Evolutionary conservation across 495 filamentous ascomycete species (phyloP).

Genomic region (Penicillium soppii): DNA sequence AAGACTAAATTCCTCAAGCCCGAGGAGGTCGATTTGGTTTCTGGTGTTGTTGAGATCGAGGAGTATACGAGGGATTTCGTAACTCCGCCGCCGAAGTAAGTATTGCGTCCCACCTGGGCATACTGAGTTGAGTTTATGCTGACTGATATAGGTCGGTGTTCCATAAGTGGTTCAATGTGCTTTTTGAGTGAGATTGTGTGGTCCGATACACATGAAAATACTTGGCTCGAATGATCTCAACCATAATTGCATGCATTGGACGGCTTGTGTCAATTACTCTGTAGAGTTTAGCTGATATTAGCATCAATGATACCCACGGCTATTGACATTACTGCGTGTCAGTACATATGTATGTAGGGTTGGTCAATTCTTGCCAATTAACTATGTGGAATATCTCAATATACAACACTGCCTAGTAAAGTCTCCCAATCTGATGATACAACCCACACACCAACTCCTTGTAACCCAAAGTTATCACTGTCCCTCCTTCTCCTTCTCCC

Average conservation of each 20-base stretch:
- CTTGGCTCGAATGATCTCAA: neutral
- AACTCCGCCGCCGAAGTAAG: constrained; percentile 56
- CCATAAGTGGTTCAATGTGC: constrained; percentile 20
- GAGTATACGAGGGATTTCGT: constrained; percentile 69
- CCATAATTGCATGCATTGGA: too few species aligned
- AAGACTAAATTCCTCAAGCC: constrained; percentile 56
- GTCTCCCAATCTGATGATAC: too few species aligned
- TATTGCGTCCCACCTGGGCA: neutral
- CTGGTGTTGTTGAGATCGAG: constrained; percentile 70
- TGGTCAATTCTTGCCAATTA: too few species aligned
- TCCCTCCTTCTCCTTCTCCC: constrained; percentile 25
- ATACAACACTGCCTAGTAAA: too few species aligned
- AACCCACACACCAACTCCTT: too few species aligned
- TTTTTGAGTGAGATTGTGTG: constrained; percentile 15
- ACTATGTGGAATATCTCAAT: too few species aligned
- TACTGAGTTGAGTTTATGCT: constrained; percentile 5
- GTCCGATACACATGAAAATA: neutral
- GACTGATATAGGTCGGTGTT: constrained; percentile 22
- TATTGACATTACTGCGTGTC: too few species aligned
- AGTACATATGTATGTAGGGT: too few species aligned
- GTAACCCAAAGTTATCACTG: neutral
- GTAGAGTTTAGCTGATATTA: too few species aligned
- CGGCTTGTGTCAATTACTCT: too few species aligned
- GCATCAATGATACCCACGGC: too few species aligned
- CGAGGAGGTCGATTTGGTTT: constrained; percentile 61